Conservation (phyloP, 2,329 filamentous ascomycete genomes). For the Xylariaceae sp. region DNA sequence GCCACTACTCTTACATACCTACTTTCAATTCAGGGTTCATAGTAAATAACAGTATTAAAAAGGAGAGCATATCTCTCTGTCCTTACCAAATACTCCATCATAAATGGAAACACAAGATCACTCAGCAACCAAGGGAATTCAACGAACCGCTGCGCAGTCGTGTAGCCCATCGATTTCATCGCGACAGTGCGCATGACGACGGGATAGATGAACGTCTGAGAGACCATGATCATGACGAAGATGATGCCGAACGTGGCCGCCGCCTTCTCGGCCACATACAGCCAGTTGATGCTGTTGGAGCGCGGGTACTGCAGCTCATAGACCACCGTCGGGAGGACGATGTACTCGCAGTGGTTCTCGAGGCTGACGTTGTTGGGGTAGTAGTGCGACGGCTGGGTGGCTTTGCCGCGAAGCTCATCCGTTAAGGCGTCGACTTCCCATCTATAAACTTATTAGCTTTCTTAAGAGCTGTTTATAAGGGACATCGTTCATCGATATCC, state of each 20-base stretch:
- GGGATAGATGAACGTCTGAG: conserved; percentile 78
- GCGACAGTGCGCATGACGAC: conserved; percentile 70
- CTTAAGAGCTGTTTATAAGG: too few relatives aligned
- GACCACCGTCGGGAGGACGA: conserved; percentile 76
- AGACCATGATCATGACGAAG: conserved; percentile 80
- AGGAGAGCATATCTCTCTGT: too few relatives aligned
- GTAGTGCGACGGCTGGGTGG: conserved; percentile 53
- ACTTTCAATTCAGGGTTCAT: too few relatives aligned
- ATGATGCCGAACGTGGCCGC: conserved; percentile 75
- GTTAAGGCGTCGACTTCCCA: conserved; percentile 70
- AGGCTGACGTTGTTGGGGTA: conserved; percentile 76
- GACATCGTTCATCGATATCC: too few relatives aligned
- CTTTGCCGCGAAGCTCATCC: conserved; percentile 70
- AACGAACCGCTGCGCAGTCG: conserved; percentile 64
- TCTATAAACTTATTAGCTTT: conserved; percentile 4
- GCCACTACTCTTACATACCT: too few relatives aligned
- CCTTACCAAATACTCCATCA: conserved; percentile 74
- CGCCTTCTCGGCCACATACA: conserved; percentile 75
- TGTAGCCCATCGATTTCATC: conserved; percentile 71
- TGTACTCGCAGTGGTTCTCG: conserved; percentile 73
- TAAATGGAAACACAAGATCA: conserved; percentile 78
- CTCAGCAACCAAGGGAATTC: conserved; percentile 78
- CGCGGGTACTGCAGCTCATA: conserved; percentile 82
- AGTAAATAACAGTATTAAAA: too few relatives aligned
- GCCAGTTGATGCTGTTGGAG: conserved; percentile 72